These are phyloP conservation scores for Vaccinium myrtillus DNA, from an alignment of 148 eudicot genomes.

Conservation along the genomic window DNA sequence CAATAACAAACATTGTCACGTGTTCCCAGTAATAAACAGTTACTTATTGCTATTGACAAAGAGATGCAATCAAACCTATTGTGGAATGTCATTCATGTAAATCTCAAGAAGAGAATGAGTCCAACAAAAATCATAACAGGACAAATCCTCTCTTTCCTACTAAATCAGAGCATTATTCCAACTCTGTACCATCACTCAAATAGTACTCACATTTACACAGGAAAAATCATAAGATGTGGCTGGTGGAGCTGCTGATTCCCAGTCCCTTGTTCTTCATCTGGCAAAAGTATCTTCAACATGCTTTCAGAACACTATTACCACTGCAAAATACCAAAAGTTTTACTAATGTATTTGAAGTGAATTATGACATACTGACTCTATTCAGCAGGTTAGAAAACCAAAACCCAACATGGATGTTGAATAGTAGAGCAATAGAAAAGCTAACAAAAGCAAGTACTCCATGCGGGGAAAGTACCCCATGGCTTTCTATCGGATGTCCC, in stretches of 20 bases:
- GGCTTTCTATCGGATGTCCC: not conserved
- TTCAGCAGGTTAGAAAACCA: not conserved
- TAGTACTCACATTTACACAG: slow-evolving; percentile 9
- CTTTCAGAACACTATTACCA: slow-evolving; percentile 18
- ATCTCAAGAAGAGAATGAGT: not conserved
- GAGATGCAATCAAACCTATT: slow-evolving; percentile 1
- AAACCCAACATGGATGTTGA: not conserved
- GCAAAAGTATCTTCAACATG: slow-evolving; percentile 18
- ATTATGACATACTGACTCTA: not conserved
- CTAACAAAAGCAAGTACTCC: not conserved
- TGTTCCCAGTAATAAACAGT: not conserved
- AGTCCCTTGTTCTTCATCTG: slow-evolving; percentile 5
- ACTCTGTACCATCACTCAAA: slow-evolving; percentile 13
- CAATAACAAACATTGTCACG: not conserved
- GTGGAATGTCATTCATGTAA: slow-evolving; percentile 14
- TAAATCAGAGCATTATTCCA: slow-evolving; percentile 14
- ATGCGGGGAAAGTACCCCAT: not conserved
- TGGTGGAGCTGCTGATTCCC: slow-evolving; percentile 6
- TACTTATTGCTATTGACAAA: not conserved
- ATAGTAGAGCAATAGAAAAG: not conserved
- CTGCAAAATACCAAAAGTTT: slow-evolving; percentile 3
- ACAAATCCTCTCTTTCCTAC: not conserved
- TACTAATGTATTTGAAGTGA: not conserved
- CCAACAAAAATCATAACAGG: not conserved
- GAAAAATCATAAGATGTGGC: not conserved